Percentiles rank a stretch among this genome's conserved stretches.
Conservation (phyloP, 192 early-diverging fungal genomes). For the Dissophora ornata region DNA sequence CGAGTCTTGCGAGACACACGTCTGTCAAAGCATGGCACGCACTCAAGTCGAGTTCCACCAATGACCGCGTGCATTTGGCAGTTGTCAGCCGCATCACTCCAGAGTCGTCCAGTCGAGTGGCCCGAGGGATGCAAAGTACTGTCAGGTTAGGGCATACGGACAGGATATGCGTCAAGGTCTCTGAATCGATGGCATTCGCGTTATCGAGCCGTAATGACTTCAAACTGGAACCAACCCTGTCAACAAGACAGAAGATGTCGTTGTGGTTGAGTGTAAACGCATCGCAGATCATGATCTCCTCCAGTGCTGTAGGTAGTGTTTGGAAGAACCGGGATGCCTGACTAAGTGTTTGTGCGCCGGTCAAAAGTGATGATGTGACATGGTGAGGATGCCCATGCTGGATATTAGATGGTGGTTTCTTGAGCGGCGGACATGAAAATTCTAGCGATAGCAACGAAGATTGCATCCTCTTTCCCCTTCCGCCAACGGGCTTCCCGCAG, state of each 20-base stretch:
- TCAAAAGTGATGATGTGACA: no score
- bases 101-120: constrained; percentile 25
- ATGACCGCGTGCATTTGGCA: constrained; percentile 23
- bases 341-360: not conserved
- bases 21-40: constrained; percentile 33
- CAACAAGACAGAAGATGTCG: constrained; percentile 30
- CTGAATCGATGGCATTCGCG: constrained; percentile 23
- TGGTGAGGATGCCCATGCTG: not conserved
- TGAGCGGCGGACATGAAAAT: constrained; percentile 31
- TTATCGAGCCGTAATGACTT: constrained; percentile 25
- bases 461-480: not conserved
- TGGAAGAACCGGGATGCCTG: constrained; percentile 23
- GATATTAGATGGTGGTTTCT: not conserved
- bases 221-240: constrained; percentile 14
- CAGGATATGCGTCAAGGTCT: constrained; percentile 26
- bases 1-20: constrained; percentile 20
- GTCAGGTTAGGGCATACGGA: constrained; percentile 20
- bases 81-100: constrained; percentile 18
- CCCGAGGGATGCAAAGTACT: constrained; percentile 37
- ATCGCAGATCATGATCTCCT: constrained; percentile 37
- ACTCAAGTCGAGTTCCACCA: constrained; percentile 41
- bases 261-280: constrained; percentile 13
- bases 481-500: not conserved
- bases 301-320: constrained; percentile 25
- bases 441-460: constrained; percentile 28